phyloP scores from a whole-genome alignment of 1,139 yeast genomes.

The Debaryomyces fabryi region DNA sequence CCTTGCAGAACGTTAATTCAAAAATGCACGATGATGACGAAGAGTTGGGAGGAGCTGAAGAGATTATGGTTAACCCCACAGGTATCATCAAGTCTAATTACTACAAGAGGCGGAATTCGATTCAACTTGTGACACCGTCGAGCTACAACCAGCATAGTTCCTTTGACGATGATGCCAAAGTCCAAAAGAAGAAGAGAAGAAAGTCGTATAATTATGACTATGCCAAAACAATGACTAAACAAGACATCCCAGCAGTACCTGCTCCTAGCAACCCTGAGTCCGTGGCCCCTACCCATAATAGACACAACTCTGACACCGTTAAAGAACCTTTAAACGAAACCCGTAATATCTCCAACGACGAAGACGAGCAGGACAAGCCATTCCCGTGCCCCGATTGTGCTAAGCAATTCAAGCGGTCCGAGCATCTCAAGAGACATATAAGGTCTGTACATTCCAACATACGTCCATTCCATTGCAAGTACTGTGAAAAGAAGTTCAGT shows the following conservation, averaged over 20 bases:
- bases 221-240: background rate
- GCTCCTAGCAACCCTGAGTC: background rate
- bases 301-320: background rate
- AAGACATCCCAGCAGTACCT: background rate
- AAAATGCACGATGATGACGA: slow-evolving; percentile 14
- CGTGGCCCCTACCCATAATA: background rate
- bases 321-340: background rate
- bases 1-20: slow-evolving; percentile 16
- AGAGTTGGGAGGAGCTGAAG: slow-evolving; percentile 18
- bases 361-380: slow-evolving; percentile 33
- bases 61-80: slow-evolving; percentile 28
- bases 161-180: background rate
- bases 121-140: slow-evolving; percentile 19
- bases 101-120: slow-evolving; percentile 28
- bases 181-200: slow-evolving; percentile 21
- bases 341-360: background rate
- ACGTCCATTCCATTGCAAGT: slow-evolving; percentile 52
- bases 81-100: slow-evolving; percentile 24
- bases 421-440: slow-evolving; percentile 51
- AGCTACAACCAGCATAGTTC: slow-evolving; percentile 8
- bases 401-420: slow-evolving; percentile 51
- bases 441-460: slow-evolving; percentile 52
- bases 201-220: slow-evolving; percentile 15
- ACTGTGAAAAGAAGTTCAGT: slow-evolving; percentile 52
- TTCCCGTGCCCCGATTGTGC: slow-evolving; percentile 51